These are phyloP conservation scores for Trichocladium uniseriatum DNA, from an alignment of 495 filamentous ascomycete species.

Conservation along the genomic window DNA sequence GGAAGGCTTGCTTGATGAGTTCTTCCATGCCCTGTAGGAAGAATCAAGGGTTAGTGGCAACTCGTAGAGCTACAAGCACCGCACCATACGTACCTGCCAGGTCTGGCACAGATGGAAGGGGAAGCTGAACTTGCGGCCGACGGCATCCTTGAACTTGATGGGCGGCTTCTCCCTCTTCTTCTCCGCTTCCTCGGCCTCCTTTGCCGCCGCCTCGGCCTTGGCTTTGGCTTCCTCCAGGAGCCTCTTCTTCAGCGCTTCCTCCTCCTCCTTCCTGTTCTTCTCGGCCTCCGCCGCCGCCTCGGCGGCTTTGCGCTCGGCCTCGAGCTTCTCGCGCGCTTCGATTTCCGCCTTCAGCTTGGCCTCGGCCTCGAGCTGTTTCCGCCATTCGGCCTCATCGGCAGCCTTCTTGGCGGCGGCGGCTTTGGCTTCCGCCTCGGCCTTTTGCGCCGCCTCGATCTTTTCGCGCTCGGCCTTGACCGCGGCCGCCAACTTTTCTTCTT, in stretches of 20 bases:
- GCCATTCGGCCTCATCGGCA: constrained; percentile 42
- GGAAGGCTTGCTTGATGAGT: constrained; percentile 78
- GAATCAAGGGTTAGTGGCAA: neutral
- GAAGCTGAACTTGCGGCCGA: constrained; percentile 79
- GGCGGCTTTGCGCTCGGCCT: constrained; percentile 29
- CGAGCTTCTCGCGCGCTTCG: constrained; percentile 34
- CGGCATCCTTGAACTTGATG: constrained; percentile 82
- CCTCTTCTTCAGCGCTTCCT: constrained; percentile 40
- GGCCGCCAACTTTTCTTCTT: constrained; percentile 28
- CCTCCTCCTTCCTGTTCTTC: constrained; percentile 31
- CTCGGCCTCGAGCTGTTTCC: constrained; percentile 32
- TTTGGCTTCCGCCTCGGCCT: constrained; percentile 34
- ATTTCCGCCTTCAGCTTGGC: constrained; percentile 39
- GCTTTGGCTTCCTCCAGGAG: constrained; percentile 34
- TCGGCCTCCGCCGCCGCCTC: constrained; percentile 24
- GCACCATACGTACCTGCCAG: constrained; percentile 56
- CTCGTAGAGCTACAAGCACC: neutral
- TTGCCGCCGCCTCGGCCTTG: constrained; percentile 46
- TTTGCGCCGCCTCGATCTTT: constrained; percentile 31
- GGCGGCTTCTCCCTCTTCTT: constrained; percentile 43
- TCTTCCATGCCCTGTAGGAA: constrained; percentile 64
- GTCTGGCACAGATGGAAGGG: constrained; percentile 71
- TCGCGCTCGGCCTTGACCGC: constrained; percentile 22
- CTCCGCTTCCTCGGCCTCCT: constrained; percentile 45
- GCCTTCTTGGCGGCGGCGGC: constrained; percentile 33